Base-by-base conservation (phyloP, 1,284 basidiomycete genomes). In the Moniliella sp. region DNA sequence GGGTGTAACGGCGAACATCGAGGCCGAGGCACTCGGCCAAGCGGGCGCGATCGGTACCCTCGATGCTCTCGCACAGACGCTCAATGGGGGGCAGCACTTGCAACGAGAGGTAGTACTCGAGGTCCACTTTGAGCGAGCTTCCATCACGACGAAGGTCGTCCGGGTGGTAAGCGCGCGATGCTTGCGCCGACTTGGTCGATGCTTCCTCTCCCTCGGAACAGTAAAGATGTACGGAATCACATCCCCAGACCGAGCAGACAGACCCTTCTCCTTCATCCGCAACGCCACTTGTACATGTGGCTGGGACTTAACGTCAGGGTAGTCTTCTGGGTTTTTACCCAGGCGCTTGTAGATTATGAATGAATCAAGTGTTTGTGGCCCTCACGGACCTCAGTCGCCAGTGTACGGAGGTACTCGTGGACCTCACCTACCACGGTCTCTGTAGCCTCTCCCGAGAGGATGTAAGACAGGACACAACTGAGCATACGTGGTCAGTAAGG, bases 211-310 rank as follows among this genome's bases (percentile, higher is more conserved):
- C 75, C 12, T 76, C 72, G 3, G 72, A 70, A 1, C 79, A 48
- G 57, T 88, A 97, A 97, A 93, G 34, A 97, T 72, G 61, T 97
- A 99, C 0, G 86, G 76, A 40, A 99, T 80, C 37, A 99, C 86
- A 60, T 94, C 86, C 30, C 88, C 84, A 3, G 70, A 72, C 23
- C 76, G 73, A 0, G 81, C 77, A 12, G 72, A 73, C 3, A 71
- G 72, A 18, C 84, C 83, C 45, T 74, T 76, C 1, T 73, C 69
- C 62, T 86, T 88, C 75, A 91, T 75, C 17, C 81, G 71, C 36
- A 91, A 65, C 0, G 88, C 88, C 9, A 99, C 91, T 50, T 93
- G 84, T 1, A 97, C 91, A 53, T 97, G 91, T 1, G 88, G 88
- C 50, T 88, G 84, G 26, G 70, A 74, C 63, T 93, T 93, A 15